These are phyloP conservation scores for Arthrobotrys sinensis DNA, from an alignment of 2,329 filamentous ascomycete species.

Conservation along the genomic window DNA sequence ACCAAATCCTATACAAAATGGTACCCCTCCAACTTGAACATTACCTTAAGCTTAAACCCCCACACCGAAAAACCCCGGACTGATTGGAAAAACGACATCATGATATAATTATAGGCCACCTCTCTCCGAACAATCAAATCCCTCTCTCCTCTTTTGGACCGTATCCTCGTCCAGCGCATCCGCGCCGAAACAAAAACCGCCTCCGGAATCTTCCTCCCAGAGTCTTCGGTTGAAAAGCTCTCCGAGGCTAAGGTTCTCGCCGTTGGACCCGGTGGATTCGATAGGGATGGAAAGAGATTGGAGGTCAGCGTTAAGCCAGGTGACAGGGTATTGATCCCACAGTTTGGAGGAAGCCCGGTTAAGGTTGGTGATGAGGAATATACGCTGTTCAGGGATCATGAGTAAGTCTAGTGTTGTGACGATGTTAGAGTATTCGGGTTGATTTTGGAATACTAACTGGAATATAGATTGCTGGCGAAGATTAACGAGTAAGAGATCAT, in stretches of 20 bases:
- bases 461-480: slow-evolving; percentile 89
- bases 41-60: neutral
- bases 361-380: slow-evolving; percentile 99
- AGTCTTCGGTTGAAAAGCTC: slow-evolving; percentile 96
- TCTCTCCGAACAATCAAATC: slow-evolving; percentile 95
- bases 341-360: slow-evolving; percentile 93
- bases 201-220: slow-evolving; percentile 96
- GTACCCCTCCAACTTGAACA: too few relatives aligned
- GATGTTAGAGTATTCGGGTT: neutral
- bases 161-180: slow-evolving; percentile 96
- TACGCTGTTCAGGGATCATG: slow-evolving; percentile 95
- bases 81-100: slow-evolving; percentile 63
- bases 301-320: slow-evolving; percentile 85
- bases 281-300: slow-evolving; percentile 90
- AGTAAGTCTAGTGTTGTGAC: slow-evolving; percentile 76
- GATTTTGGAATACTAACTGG: slow-evolving; percentile 8
- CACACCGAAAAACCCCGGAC: slow-evolving; percentile 38
- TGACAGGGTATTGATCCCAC: slow-evolving; percentile 95
- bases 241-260: slow-evolving; percentile 98
- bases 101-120: slow-evolving; percentile 71
- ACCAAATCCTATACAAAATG: too few relatives aligned
- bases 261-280: slow-evolving; percentile 88
- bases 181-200: slow-evolving; percentile 98
- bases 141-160: slow-evolving; percentile 95
- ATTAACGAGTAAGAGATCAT: slow-evolving; percentile 87